A percentile compares a stretch with the other conserved stretches of the same genome.
phyloP scores from a whole-genome alignment of 2,329 filamentous ascomycete species.

The Cladosporium austrohemisphaericum region DNA sequence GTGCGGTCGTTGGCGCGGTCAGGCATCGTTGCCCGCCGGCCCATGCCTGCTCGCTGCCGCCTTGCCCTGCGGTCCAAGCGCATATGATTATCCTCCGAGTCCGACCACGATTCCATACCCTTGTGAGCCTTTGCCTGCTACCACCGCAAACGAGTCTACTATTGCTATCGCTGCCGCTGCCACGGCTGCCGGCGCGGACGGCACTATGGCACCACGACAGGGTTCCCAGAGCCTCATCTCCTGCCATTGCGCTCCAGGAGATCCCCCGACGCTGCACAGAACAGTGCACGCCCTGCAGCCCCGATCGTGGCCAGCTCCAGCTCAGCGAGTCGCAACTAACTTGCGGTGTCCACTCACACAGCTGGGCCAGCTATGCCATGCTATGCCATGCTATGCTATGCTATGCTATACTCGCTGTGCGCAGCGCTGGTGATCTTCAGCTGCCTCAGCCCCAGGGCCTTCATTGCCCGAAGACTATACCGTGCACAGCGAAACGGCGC shows the following conservation, averaged over 20 bases:
- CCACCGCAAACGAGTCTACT: no score
- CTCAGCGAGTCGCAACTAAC: no score
- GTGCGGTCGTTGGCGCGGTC: slow-evolving; percentile 1
- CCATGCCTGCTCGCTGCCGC: slow-evolving; percentile 7
- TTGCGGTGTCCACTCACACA: slow-evolving; percentile 4
- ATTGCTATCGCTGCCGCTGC: no score
- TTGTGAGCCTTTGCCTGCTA: no score
- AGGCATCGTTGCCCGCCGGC: slow-evolving; percentile 8
- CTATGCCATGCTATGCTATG: neutral
- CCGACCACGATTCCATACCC: neutral
- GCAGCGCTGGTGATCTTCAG: slow-evolving; percentile 11
- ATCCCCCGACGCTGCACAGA: neutral
- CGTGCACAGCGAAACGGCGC: slow-evolving; percentile 5
- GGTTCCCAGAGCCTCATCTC: neutral
- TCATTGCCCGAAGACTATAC: slow-evolving; percentile 6
- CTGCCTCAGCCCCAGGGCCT: slow-evolving; percentile 10
- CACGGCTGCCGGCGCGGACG: neutral
- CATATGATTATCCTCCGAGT: slow-evolving; percentile 3
- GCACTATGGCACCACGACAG: neutral
- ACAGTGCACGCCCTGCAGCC: neutral
- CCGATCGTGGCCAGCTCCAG: no score
- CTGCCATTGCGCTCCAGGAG: neutral
- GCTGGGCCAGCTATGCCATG: no score
- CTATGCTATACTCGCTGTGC: no score
- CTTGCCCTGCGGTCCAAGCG: slow-evolving; percentile 6